These are phyloP conservation scores for Aristolochia contorta DNA, from an alignment of 164 flowering plant species.

Conservation along the genomic window DNA sequence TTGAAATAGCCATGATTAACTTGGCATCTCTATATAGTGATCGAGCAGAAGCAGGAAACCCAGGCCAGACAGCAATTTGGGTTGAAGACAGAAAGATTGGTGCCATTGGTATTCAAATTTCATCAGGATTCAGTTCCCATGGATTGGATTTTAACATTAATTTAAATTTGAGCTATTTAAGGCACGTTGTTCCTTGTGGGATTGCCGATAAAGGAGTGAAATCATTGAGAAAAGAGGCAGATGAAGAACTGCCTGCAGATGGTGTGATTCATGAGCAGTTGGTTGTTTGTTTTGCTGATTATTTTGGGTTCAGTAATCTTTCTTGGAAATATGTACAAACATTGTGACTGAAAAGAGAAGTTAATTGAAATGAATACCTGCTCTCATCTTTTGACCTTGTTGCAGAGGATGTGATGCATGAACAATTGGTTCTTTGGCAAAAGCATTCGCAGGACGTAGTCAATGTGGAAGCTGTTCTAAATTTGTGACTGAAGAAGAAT, in stretches of 20 bases:
- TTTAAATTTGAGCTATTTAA: constrained; percentile 74
- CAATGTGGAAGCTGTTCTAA: too few species aligned
- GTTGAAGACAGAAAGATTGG: constrained; percentile 88
- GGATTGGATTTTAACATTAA: constrained; percentile 89
- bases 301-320: constrained; percentile 37
- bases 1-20: constrained; percentile 67
- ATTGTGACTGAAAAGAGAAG: constrained; percentile 1
- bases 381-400: too few species aligned
- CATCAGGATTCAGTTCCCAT: constrained; percentile 82
- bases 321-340: constrained; percentile 29
- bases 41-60: constrained; percentile 44
- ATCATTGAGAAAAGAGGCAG: constrained; percentile 69
- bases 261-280: constrained; percentile 72
- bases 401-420: too few species aligned
- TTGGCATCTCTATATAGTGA: constrained; percentile 67
- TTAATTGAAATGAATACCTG: neutral
- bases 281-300: constrained; percentile 55
- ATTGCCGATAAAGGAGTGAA: constrained; percentile 84
- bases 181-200: constrained; percentile 93
- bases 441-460: too few species aligned
- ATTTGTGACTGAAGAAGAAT: too few species aligned
- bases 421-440: too few species aligned
- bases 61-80: constrained; percentile 81
- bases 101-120: constrained; percentile 84
- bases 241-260: constrained; percentile 48